A percentile compares a stretch with the other conserved stretches of the same genome.
phyloP scores from a whole-genome alignment of 352 stramenopile species.

The Phytophthora capsici region DNA sequence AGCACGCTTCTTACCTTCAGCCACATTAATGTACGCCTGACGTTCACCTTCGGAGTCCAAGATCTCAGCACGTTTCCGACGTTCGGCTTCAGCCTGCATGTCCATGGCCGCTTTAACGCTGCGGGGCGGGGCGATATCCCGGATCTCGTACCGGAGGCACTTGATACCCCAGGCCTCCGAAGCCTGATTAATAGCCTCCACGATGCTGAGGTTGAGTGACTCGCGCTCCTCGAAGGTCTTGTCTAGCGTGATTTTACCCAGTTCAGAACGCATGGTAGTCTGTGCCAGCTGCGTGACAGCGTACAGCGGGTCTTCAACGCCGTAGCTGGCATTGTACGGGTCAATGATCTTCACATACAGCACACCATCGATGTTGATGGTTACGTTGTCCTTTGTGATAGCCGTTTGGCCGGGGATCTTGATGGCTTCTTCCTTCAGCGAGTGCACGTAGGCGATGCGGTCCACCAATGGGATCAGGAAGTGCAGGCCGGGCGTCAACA shows the following conservation, averaged over 20 bases:
- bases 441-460: slow-evolving; percentile 92
- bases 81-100: slow-evolving; percentile 93
- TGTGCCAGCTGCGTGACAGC: slow-evolving; percentile 92
- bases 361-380: slow-evolving; percentile 92
- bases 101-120: slow-evolving; percentile 92
- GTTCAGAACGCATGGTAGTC: slow-evolving; percentile 91
- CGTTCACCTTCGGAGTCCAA: slow-evolving; percentile 91
- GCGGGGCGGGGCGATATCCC: slow-evolving; percentile 87
- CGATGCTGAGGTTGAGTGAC: slow-evolving; percentile 92
- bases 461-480: slow-evolving; percentile 92
- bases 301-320: slow-evolving; percentile 89
- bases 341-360: slow-evolving; percentile 93
- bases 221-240: slow-evolving; percentile 95
- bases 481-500: slow-evolving; percentile 87
- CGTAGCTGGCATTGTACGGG: slow-evolving; percentile 90
- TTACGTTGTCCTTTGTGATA: slow-evolving; percentile 93
- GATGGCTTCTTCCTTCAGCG: slow-evolving; percentile 92
- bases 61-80: slow-evolving; percentile 92
- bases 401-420: slow-evolving; percentile 91
- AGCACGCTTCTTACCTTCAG: slow-evolving; percentile 90
- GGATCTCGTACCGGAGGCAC: slow-evolving; percentile 92
- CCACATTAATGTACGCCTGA: slow-evolving; percentile 91
- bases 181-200: slow-evolving; percentile 92
- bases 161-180: slow-evolving; percentile 91
- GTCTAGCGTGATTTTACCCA: slow-evolving; percentile 94